A percentile compares a stretch with the other conserved stretches of the same genome.
Conservation (phyloP, 768 basidiomycete species). For the Gloeopeniophorella convolvens region DNA sequence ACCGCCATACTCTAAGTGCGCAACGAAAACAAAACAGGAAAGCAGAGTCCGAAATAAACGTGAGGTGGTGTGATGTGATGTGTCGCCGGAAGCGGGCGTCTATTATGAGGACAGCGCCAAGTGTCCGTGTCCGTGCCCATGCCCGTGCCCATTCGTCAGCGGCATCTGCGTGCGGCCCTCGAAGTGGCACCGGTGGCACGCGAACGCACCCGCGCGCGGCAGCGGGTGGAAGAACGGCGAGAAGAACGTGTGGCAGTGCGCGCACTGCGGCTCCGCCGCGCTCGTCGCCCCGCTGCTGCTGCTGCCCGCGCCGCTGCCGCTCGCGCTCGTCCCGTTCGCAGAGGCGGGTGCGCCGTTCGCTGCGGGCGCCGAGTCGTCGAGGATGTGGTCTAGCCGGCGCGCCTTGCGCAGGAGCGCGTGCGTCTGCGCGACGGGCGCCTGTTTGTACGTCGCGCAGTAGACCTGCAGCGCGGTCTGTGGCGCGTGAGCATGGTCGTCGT, state of each 20-base stretch:
- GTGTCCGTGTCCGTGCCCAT: not conserved
- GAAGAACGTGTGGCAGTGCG: constrained; percentile 57
- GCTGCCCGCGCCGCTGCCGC: not conserved
- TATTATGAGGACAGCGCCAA: not conserved
- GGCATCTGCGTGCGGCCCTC: constrained; percentile 22
- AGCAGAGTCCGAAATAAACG: no score
- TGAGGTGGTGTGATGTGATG: no score
- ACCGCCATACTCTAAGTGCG: constrained; percentile 17
- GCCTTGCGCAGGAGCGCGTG: constrained; percentile 89
- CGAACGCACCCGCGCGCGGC: constrained; percentile 25
- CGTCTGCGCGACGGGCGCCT: constrained; percentile 59
- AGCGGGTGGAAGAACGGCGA: constrained; percentile 70
- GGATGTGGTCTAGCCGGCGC: constrained; percentile 67
- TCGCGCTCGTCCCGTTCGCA: constrained; percentile 10
- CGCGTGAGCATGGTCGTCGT: not conserved
- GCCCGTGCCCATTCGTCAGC: constrained; percentile 16
- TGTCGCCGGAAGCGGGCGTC: no score
- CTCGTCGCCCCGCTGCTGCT: not conserved
- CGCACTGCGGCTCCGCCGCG: constrained; percentile 39
- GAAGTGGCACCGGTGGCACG: constrained; percentile 44
- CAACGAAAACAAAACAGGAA: not conserved
- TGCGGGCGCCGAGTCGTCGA: constrained; percentile 35
- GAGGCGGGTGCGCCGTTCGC: no score
- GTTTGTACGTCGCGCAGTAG: constrained; percentile 82
- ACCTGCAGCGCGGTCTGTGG: constrained; percentile 82